phyloP scores from a whole-genome alignment of 257 asterid species.

The Salvia splendens region DNA sequence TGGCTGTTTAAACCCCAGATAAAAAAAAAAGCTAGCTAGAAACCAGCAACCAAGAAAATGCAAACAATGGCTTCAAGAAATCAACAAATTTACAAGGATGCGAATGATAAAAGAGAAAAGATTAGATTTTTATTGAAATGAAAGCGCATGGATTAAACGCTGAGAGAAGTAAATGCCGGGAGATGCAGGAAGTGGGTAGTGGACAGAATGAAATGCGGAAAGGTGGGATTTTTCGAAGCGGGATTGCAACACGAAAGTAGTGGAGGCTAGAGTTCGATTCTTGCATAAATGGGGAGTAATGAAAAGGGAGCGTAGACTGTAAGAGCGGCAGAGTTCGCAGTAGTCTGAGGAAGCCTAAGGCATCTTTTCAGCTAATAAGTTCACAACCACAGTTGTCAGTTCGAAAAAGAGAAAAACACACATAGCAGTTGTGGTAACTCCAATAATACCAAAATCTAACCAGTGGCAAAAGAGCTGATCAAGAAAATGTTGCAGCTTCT shows the following conservation, averaged over 20 bases:
- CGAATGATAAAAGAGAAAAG: not conserved
- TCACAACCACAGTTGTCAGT: conserved; percentile 48
- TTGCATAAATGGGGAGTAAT: conserved; percentile 40
- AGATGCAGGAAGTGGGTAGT: conserved; percentile 21
- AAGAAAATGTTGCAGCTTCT: conserved; percentile 11
- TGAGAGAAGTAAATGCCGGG: conserved; percentile 25
- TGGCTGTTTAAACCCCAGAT: conserved; percentile 34
- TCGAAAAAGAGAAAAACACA: conserved; percentile 22
- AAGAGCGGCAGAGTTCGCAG: conserved; percentile 48
- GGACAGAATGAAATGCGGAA: conserved; percentile 32
- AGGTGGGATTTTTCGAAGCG: conserved; percentile 13
- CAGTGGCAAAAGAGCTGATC: conserved; percentile 30
- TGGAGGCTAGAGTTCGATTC: conserved; percentile 27
- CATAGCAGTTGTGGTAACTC: conserved; percentile 47
- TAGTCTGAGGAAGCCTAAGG: conserved; percentile 39
- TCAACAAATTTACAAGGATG: not conserved
- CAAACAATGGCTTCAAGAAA: not conserved
- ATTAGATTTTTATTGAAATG: conserved; percentile 19
- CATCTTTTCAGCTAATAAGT: conserved; percentile 51
- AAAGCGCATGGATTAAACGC: conserved; percentile 11
- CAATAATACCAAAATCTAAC: conserved; percentile 44
- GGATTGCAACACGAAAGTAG: conserved; percentile 29
- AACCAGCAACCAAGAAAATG: conserved; percentile 4
- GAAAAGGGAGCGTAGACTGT: conserved; percentile 25
- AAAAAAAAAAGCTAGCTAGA: not conserved